Evolutionary conservation across 805 yeast species (phyloP).

Genomic region (Candida boleticola): DNA sequence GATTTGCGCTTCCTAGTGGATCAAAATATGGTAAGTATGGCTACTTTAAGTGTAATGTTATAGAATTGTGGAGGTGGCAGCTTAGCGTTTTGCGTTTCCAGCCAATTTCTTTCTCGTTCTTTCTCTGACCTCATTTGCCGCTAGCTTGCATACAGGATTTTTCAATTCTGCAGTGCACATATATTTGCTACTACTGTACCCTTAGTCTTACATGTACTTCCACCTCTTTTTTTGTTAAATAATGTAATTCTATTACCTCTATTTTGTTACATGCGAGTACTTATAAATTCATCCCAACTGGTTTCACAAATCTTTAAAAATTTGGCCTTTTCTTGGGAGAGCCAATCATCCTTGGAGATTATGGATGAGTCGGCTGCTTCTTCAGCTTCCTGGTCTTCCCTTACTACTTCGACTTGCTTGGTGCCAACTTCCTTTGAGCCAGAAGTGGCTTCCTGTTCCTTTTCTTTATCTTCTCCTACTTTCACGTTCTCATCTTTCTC

Average conservation of each 20-base stretch:
- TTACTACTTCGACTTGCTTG: not conserved
- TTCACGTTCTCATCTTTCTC: not conserved
- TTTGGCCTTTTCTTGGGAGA: constrained; percentile 32
- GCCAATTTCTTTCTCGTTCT: no score
- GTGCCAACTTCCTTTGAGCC: not conserved
- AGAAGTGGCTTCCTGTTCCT: not conserved
- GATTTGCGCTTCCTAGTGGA: no score
- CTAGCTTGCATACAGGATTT: no score
- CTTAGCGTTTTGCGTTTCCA: no score
- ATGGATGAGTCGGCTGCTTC: not conserved
- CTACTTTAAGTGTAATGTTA: no score
- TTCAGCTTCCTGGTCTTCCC: not conserved
- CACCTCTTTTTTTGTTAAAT: no score
- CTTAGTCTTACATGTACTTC: no score
- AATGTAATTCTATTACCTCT: not conserved
- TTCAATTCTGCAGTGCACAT: no score
- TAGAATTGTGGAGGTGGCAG: no score
- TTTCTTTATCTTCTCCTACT: constrained; percentile 6
- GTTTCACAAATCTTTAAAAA: constrained; percentile 43
- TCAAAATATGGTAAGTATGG: no score
- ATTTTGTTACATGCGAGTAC: constrained; percentile 6
- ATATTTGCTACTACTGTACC: no score
- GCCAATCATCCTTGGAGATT: constrained; percentile 9
- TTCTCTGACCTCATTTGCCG: no score
- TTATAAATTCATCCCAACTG: constrained; percentile 41